phyloP scores from a whole-genome alignment of 768 basidiomycete genomes.

The Mycena metata region DNA sequence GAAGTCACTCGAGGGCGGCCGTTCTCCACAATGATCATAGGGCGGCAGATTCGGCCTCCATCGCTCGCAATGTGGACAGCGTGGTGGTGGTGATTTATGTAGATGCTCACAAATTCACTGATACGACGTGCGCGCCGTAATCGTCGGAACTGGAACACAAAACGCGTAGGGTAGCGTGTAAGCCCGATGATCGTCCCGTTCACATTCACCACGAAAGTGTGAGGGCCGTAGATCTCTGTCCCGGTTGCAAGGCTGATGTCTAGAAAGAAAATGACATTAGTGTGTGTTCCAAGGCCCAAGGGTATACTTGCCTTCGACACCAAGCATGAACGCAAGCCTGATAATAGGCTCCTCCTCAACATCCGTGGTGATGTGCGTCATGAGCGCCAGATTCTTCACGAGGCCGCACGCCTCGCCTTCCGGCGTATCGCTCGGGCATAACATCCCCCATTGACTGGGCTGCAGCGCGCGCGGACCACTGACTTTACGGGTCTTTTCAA shows the following conservation, averaged over 20 bases:
- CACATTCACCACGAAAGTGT: slow-evolving; percentile 95
- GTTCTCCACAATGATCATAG: slow-evolving; percentile 95
- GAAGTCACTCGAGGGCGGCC: slow-evolving; percentile 80
- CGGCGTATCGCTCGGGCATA: slow-evolving; percentile 98
- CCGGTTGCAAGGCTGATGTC: slow-evolving; percentile 95
- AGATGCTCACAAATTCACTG: slow-evolving; percentile 97
- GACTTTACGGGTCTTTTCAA: slow-evolving; percentile 99
- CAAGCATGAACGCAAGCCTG: slow-evolving; percentile 92
- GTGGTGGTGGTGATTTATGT: slow-evolving; percentile 95
- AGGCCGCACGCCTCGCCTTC: slow-evolving; percentile 99
- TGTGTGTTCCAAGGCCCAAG: neutral
- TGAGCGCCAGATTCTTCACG: slow-evolving; percentile 97
- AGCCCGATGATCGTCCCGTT: slow-evolving; percentile 97
- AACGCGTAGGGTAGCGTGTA: slow-evolving; percentile 85
- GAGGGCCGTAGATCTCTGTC: slow-evolving; percentile 93
- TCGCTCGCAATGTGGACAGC: slow-evolving; percentile 97
- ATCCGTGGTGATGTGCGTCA: slow-evolving; percentile 99
- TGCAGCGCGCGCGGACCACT: slow-evolving; percentile 97
- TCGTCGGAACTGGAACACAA: slow-evolving; percentile 92
- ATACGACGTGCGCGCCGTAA: slow-evolving; percentile 91
- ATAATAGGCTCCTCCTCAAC: slow-evolving; percentile 96
- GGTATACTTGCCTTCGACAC: slow-evolving; percentile 84
- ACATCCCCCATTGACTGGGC: slow-evolving; percentile 98
- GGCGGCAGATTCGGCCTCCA: slow-evolving; percentile 97
- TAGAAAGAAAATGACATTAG: slow-evolving; percentile 46